These are phyloP conservation scores for Xerocomellus amylosporus DNA, from an alignment of 768 basidiomycete species.

Conservation along the genomic window DNA sequence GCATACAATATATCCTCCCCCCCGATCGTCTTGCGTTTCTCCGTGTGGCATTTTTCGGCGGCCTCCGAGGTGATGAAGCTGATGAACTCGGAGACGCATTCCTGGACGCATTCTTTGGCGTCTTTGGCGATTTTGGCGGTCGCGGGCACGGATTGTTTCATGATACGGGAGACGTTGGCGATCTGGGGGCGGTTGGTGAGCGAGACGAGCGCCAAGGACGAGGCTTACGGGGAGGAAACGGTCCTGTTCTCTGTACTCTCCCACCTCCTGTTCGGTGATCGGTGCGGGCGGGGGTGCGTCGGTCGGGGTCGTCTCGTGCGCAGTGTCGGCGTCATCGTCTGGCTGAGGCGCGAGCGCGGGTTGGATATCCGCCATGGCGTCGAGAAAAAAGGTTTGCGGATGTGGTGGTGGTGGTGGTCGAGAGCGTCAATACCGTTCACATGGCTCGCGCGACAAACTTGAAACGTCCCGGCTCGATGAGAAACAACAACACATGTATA, in stretches of 20 bases:
- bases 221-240: constrained; percentile 78
- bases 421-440: not conserved
- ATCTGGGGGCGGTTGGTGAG: constrained; percentile 47
- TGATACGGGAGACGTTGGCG: constrained; percentile 96
- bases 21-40: constrained; percentile 97
- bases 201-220: not conserved
- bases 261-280: constrained; percentile 90
- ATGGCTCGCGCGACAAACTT: not conserved
- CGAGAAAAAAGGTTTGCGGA: not conserved
- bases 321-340: constrained; percentile 36
- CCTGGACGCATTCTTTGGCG: constrained; percentile 97
- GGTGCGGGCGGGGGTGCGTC: constrained; percentile 59
- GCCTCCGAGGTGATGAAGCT: constrained; percentile 97
- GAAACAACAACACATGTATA: no score
- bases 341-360: constrained; percentile 40
- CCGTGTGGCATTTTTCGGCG: constrained; percentile 88
- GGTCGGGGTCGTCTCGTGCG: constrained; percentile 29
- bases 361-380: constrained; percentile 32
- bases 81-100: constrained; percentile 98
- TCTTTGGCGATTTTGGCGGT: constrained; percentile 97
- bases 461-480: not conserved
- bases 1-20: constrained; percentile 96
- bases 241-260: constrained; percentile 94
- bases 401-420: not conserved
- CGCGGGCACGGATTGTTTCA: constrained; percentile 87